These are phyloP conservation scores for Cladosporium sp. DNA, from an alignment of 2,329 filamentous ascomycete species.

Conservation along the genomic window DNA sequence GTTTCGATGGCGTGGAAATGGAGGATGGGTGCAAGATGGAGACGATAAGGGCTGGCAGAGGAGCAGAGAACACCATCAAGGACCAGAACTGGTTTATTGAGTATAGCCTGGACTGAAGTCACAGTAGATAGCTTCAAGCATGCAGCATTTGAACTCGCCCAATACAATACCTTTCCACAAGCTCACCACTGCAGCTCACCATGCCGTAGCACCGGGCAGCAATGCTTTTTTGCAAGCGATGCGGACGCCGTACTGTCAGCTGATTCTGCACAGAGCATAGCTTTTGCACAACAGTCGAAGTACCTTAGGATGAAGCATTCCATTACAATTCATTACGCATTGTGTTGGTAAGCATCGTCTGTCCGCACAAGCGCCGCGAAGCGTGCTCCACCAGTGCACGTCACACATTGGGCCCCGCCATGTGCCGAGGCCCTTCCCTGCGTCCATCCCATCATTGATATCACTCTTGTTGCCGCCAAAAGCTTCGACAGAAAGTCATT, in stretches of 20 bases:
- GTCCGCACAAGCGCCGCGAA: conserved; percentile 5
- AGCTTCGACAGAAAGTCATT: no score
- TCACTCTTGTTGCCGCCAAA: not conserved
- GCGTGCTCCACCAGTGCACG: not conserved
- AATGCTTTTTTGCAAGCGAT: no score
- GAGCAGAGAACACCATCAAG: conserved; percentile 15
- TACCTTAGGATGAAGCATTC: no score
- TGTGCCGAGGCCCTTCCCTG: conserved; percentile 4
- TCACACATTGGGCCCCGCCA: not conserved
- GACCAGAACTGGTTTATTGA: conserved; percentile 18
- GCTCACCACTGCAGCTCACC: not conserved
- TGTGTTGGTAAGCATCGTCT: conserved; percentile 8
- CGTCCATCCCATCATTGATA: not conserved
- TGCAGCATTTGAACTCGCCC: no score
- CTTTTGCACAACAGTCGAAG: no score
- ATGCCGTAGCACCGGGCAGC: not conserved
- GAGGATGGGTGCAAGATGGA: conserved; percentile 16
- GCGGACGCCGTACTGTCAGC: no score
- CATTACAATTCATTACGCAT: no score
- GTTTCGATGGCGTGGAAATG: conserved; percentile 21
- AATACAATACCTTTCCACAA: not conserved
- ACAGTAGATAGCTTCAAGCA: not conserved
- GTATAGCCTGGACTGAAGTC: not conserved
- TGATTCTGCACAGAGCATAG: no score
- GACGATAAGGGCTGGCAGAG: conserved; percentile 15